phyloP scores from a whole-genome alignment of 192 early-diverging fungal genomes.

The Thamnidium elegans region DNA sequence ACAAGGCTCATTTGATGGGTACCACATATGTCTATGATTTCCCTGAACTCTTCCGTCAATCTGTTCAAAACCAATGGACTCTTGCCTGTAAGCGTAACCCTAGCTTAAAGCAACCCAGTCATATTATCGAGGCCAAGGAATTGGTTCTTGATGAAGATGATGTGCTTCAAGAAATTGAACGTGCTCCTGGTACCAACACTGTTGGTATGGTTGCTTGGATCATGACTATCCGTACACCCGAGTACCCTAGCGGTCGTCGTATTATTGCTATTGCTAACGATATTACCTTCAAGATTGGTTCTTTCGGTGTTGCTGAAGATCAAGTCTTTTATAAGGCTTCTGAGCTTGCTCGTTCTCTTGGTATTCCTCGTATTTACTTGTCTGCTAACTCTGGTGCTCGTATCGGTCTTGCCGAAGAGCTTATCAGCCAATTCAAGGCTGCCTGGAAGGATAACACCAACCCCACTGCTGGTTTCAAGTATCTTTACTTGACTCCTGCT shows the following conservation, averaged over 20 bases:
- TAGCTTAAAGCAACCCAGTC: conserved; percentile 50
- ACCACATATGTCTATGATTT: conserved; percentile 99
- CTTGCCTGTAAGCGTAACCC: conserved; percentile 45
- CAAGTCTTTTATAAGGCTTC: conserved; percentile 90
- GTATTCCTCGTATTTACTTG: conserved; percentile 90
- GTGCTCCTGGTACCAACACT: conserved; percentile 85
- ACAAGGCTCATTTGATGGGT: conserved; percentile 96
- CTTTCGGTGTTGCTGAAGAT: conserved; percentile 95
- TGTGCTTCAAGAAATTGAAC: conserved; percentile 70
- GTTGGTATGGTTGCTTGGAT: conserved; percentile 98
- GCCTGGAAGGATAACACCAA: conserved; percentile 82
- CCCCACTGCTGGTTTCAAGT: conserved; percentile 88
- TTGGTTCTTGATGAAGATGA: conserved; percentile 82
- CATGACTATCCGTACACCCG: conserved; percentile 85
- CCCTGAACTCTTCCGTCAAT: conserved; percentile 93
- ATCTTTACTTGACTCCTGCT: conserved; percentile 81
- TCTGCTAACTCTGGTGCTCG: conserved; percentile 99
- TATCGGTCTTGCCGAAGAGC: conserved; percentile 95
- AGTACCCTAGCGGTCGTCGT: conserved; percentile 82
- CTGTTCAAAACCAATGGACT: conserved; percentile 79
- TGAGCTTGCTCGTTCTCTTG: conserved; percentile 78
- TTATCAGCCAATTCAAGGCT: conserved; percentile 79
- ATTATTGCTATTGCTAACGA: conserved; percentile 98
- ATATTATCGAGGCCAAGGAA: conserved; percentile 78
- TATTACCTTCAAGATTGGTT: conserved; percentile 95